Base-by-base conservation (phyloP, 805 yeast genomes). In the Candida corydali region DNA sequence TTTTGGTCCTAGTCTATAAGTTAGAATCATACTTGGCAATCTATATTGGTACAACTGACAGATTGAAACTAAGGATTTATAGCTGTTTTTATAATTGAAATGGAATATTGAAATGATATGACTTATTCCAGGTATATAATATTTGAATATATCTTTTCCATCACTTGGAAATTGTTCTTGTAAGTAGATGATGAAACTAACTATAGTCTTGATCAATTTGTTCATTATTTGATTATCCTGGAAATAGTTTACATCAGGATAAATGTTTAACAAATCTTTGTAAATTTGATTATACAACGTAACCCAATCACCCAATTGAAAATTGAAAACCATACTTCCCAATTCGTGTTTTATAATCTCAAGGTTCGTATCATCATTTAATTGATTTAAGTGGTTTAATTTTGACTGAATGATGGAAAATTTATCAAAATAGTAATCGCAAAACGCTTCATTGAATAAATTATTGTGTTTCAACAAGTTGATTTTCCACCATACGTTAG, bases 401-500 rank as follows among this genome's bases (percentile, higher is more conserved):
- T 43, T 29, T 35, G 39, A 22, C 10, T 18, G 29, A 8, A 24
- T 26, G 4, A 27, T 34, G 4, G 15, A 17, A 23, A 28, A 39
- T 25, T 35, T 31, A 20, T 32, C 26, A 24, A 48, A 46, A 31
- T 43, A 45, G 14, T 26, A 5, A 19, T 46, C 42, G 27, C 52
- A 47, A 22, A 36, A 38, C 20, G 25, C 19, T 34, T 47, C 47
- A 35, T 42, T 32, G 17, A 39, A 42, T 24, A 7, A 8, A 3
- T 11, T 17, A 11, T 35, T 32, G 11, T 18, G 25, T 31, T 38
- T 34, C 8, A 32, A 38, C 18, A 44, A 28, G 17, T 40, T 35
- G 6, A 40, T 26, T 30, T 53, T 54, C 40, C 55, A 50, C 88
- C 88, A 82, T 2, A 80, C 61, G 8, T 54, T 51, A 4, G 61